A percentile compares a stretch with the other conserved stretches of the same genome.
These are phyloP conservation scores for Lodderomyces beijingensis DNA, from an alignment of 1,139 yeast genomes.

Conservation along the genomic window DNA sequence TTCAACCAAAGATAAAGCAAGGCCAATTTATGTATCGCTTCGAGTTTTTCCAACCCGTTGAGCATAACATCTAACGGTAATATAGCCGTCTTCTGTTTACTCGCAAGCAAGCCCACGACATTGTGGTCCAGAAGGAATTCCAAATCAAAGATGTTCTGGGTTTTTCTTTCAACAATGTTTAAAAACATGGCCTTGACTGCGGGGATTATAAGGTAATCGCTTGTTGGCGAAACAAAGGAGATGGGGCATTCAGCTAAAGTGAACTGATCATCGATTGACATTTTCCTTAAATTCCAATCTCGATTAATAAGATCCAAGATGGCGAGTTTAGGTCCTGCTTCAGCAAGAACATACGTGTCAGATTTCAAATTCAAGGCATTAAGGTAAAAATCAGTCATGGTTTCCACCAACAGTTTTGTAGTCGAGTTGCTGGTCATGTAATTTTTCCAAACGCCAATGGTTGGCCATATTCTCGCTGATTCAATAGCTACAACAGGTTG, in stretches of 20 bases:
- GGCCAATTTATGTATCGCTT: slow-evolving; percentile 64
- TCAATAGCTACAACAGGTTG: slow-evolving; percentile 43
- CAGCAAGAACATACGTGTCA: slow-evolving; percentile 36
- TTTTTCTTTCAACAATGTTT: slow-evolving; percentile 33
- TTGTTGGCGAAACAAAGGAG: slow-evolving; percentile 19
- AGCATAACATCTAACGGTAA: slow-evolving; percentile 25
- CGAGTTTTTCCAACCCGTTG: slow-evolving; percentile 50
- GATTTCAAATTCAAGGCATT: slow-evolving; percentile 26
- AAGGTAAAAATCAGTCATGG: slow-evolving; percentile 45
- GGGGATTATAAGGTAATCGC: slow-evolving; percentile 12
- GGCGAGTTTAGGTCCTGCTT: slow-evolving; percentile 39
- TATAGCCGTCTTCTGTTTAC: slow-evolving; percentile 15
- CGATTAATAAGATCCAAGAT: slow-evolving; percentile 44
- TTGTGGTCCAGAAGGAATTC: slow-evolving; percentile 8
- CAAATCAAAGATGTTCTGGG: slow-evolving; percentile 43
- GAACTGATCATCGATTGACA: slow-evolving; percentile 50
- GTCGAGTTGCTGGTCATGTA: slow-evolving; percentile 52
- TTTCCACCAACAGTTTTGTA: slow-evolving; percentile 38
- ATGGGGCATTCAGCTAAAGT: slow-evolving; percentile 60
- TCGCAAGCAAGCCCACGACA: not conserved
- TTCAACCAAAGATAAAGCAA: slow-evolving; percentile 80
- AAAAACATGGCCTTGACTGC: slow-evolving; percentile 31
- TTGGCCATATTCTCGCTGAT: slow-evolving; percentile 69
- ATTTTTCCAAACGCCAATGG: slow-evolving; percentile 55
- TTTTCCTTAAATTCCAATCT: slow-evolving; percentile 20